Percentiles rank a stretch among this genome's conserved stretches.
Evolutionary conservation across 495 filamentous ascomycete genomes (phyloP).

Genomic region (Aspergillus ostianus): DNA sequence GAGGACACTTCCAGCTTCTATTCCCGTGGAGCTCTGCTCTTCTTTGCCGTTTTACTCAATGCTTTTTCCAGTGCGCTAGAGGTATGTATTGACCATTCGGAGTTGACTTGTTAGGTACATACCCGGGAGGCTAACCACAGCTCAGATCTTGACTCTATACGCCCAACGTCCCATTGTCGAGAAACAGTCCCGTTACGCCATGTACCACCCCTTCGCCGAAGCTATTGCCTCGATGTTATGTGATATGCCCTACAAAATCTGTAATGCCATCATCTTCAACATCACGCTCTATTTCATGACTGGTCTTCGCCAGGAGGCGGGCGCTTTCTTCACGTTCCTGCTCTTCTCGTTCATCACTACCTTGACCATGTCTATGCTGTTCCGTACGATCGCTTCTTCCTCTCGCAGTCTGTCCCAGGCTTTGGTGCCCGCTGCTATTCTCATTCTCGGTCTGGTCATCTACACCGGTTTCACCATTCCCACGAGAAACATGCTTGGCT

Average conservation of each 20-base stretch:
- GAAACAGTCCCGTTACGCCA: slow-evolving; percentile 64
- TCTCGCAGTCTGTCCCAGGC: slow-evolving; percentile 54
- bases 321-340: slow-evolving; percentile 61
- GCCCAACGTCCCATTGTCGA: slow-evolving; percentile 65
- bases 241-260: slow-evolving; percentile 59
- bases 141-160: slow-evolving; percentile 60
- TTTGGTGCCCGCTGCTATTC: slow-evolving; percentile 49
- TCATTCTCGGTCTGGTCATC: slow-evolving; percentile 52
- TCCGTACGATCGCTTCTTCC: slow-evolving; percentile 50
- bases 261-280: slow-evolving; percentile 53
- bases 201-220: slow-evolving; percentile 67
- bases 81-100: slow-evolving; percentile 33
- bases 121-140: slow-evolving; percentile 11
- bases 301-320: slow-evolving; percentile 45
- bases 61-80: slow-evolving; percentile 83
- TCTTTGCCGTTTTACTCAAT: slow-evolving; percentile 90
- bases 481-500: slow-evolving; percentile 49
- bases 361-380: slow-evolving; percentile 60
- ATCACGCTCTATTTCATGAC: slow-evolving; percentile 63
- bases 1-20: slow-evolving; percentile 71
- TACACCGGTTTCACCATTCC: slow-evolving; percentile 56
- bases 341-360: slow-evolving; percentile 55
- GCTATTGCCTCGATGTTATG: slow-evolving; percentile 59
- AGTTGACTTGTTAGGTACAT: background rate
- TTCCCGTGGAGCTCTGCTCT: slow-evolving; percentile 78